Evolutionary conservation across 495 filamentous ascomycete species (phyloP), one percentile per base, ranked within the genome.

Genomic region (Ramalina peruviana): DNA sequence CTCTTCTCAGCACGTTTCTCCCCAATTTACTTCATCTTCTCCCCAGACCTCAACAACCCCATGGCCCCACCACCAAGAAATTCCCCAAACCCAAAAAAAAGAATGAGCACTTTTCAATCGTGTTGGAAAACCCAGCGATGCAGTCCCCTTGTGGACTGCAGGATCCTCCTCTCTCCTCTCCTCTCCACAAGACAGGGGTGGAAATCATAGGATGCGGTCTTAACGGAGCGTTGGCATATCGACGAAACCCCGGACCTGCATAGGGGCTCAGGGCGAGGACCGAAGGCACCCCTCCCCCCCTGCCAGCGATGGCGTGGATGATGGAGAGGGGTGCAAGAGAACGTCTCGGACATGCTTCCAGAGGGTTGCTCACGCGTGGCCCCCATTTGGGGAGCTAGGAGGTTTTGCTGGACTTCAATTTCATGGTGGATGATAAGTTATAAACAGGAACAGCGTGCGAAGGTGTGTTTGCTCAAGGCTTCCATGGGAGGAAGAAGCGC

Each of bases 211-310:
- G 67, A 62, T 62, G 52, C 68, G 71, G 73, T 69, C 74, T 74
- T 79, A 80, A 83, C 78, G 79, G 78, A 81, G 79, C 79, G 79
- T 81, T 84, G 80, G 80, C 56, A 89, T 75, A 89, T 69, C 56
- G 70, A 70, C 19, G 64, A 33, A 0, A 33, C 3, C 30, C 12
- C 4, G 23, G 23, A 25, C 30, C 30, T 46, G 23, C 23, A 6
- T 3, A 25, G 6, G 0, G 23, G 23, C 4, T 25, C 6, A 6
- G 23, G 23, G 67, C 73, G 80, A 76, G 73, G 63, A 69, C 59
- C 73, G 78, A 85, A 83, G 80, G 80, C 82, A 75, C 65, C 64
- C 78, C 70, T 69, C 72, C 62, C 60, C 60, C 57, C 46, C 39
- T 53, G 53, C 55, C 66, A 62, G 54, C 63, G 68, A 65, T 63